Evolutionary conservation across 306 rosid genomes (phyloP), one percentile per base, ranked within the genome.

Genomic region (Trifolium repens): DNA sequence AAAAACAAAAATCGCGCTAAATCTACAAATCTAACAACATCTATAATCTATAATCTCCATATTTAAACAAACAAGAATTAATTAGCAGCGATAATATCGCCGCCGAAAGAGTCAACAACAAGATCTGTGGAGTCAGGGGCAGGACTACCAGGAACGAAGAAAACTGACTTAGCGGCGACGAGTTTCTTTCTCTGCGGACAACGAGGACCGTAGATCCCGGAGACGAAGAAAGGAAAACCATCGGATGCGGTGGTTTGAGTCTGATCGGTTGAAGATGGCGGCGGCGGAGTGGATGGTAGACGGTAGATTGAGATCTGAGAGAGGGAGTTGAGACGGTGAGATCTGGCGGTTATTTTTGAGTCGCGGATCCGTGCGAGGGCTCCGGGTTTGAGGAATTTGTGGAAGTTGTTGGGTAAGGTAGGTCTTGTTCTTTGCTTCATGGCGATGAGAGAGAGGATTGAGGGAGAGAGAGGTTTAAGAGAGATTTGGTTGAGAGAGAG

Each of bases 351-450:
- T 78, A 87, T 91, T 19, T 88, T 81, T 5, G 96, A 93, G 82
- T 93, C 97, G 7, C 98, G 94, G 81, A 93, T 88, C 37, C 84
- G 91, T 1, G 98, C 98, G 1, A 93, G 91, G 0, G 96, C 91
- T 0, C 98, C 98, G 1, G 98, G 98, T 57, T 89, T 93, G 34
- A 93, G 98, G 65, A 79, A 93, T 78, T 78, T 89, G 82, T 91
- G 92, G 37, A 85, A 88, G 3, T 90, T 78, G 64, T 84, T 81
- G 2, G 84, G 37, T 3, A 79, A 69, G 65, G 37, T 74, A 1
- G 80, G 16, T 61, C 96, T 5, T 37, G 91, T 81, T 0, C 94
- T 80, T 0, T 88, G 85, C 47, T 85, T 87, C 98, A 91, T 91
- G 86, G 78, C 34, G 49, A 6, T 22, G 30, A 50, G 35, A 70